phyloP scores from a whole-genome alignment of 495 filamentous ascomycete genomes.

The Neurospora discreta region DNA sequence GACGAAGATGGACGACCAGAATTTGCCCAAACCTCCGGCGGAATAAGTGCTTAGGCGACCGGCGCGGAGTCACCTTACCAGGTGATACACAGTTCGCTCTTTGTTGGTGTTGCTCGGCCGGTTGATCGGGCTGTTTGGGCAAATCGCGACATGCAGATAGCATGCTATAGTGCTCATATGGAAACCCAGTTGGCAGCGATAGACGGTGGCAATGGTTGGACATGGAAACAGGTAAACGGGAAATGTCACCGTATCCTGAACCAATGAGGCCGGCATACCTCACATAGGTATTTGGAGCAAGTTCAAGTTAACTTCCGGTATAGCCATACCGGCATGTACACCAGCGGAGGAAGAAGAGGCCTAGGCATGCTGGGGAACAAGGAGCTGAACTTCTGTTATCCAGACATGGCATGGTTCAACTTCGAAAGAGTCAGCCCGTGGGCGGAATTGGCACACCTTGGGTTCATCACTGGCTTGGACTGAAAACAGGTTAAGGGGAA shows the following conservation, averaged over 20 bases:
- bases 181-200: background rate
- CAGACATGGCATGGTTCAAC: background rate
- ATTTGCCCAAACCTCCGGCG: background rate
- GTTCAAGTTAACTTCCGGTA: background rate
- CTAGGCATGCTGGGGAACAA: background rate
- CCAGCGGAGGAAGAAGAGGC: background rate
- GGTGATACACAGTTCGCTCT: background rate
- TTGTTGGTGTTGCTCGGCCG: background rate
- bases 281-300: background rate
- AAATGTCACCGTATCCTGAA: background rate
- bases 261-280: background rate
- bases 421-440: background rate
- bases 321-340: background rate
- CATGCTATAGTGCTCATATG: background rate
- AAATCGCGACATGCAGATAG: slow-evolving; percentile 14
- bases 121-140: slow-evolving; percentile 13
- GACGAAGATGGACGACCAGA: background rate
- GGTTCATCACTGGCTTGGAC: background rate
- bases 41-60: background rate
- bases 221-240: background rate
- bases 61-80: background rate
- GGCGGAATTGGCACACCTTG: background rate
- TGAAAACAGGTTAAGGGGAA: background rate
- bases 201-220: background rate
- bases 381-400: background rate